Conservation (phyloP, 163 green algal genomes). For the Scenedesmus sp. region DNA sequence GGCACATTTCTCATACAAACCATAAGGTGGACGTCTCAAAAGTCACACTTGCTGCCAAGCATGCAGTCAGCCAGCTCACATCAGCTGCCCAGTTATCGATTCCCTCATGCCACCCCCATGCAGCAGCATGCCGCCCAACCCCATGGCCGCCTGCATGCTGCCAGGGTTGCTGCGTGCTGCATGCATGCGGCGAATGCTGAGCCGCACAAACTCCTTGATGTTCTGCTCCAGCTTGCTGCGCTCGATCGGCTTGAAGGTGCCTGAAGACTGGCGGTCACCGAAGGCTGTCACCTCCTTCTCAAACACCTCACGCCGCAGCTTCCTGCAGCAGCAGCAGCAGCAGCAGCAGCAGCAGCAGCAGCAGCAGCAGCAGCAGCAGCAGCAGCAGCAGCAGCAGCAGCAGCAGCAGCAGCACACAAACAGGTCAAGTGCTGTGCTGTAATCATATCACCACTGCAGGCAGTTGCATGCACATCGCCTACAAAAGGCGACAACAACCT, state of each 20-base stretch:
- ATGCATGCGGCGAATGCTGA: constrained; percentile 63
- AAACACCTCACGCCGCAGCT: constrained; percentile 71
- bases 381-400: no score
- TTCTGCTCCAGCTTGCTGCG: constrained; percentile 80
- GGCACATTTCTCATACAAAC: no score
- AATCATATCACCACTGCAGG: no score
- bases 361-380: neutral
- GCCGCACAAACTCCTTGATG: constrained; percentile 83
- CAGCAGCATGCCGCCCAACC: neutral
- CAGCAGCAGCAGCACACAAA: no score
- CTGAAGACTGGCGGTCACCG: constrained; percentile 60
- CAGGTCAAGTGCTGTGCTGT: no score
- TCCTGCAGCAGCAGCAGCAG: constrained; percentile 36
- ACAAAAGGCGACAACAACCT: no score
- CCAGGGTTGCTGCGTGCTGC: neutral
- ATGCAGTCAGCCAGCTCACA: neutral
- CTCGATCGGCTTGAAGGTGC: constrained; percentile 77
- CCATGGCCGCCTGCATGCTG: neutral
- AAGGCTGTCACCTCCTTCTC: constrained; percentile 78
- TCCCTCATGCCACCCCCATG: neutral
- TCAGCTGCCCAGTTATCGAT: neutral
- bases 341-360: neutral
- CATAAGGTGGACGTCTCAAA: neutral
- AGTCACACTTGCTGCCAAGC: neutral
- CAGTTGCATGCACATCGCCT: neutral